These are phyloP conservation scores for Chalciporus sp. DNA, from an alignment of 1,284 basidiomycete genomes.

Conservation along the genomic window DNA sequence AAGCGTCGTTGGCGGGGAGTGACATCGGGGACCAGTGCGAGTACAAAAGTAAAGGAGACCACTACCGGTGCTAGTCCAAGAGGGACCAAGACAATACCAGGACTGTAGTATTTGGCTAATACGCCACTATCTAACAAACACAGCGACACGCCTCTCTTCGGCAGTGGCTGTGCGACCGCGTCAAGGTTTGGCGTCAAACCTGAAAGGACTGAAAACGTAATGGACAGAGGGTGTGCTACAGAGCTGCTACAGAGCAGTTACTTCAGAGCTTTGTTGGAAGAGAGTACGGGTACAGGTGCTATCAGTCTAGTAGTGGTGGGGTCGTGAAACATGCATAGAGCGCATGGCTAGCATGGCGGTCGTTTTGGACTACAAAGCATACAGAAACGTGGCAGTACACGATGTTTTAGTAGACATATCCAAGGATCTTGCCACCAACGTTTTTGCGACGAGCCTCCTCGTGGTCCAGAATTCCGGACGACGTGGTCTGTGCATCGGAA, in stretches of 20 bases:
- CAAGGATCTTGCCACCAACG: constrained; percentile 89
- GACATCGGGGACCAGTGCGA: constrained; percentile 32
- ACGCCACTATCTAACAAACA: too few species aligned
- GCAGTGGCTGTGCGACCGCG: not conserved
- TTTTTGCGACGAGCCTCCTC: constrained; percentile 99
- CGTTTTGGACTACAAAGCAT: constrained; percentile 23
- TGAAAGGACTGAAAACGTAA: not conserved
- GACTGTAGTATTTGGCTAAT: too few species aligned
- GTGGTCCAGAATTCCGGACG: constrained; percentile 98
- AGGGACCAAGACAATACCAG: not conserved
- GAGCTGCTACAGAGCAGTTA: too few species aligned
- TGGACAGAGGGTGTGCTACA: not conserved
- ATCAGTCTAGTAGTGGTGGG: not conserved
- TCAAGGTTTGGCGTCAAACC: not conserved
- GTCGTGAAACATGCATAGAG: not conserved
- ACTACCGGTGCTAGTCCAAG: not conserved
- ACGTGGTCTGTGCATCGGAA: constrained; percentile 73
- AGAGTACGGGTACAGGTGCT: not conserved
- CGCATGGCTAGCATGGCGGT: not conserved
- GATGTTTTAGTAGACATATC: constrained; percentile 74
- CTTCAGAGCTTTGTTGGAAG: too few species aligned
- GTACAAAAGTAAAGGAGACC: not conserved
- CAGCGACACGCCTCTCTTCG: not conserved
- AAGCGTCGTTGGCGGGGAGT: constrained; percentile 54
- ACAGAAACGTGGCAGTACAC: constrained; percentile 18